Evolutionary conservation across 2,329 filamentous ascomycete genomes (phyloP), one percentile per base, ranked within the genome.

Genomic region (Aspergillus tubingensis): DNA sequence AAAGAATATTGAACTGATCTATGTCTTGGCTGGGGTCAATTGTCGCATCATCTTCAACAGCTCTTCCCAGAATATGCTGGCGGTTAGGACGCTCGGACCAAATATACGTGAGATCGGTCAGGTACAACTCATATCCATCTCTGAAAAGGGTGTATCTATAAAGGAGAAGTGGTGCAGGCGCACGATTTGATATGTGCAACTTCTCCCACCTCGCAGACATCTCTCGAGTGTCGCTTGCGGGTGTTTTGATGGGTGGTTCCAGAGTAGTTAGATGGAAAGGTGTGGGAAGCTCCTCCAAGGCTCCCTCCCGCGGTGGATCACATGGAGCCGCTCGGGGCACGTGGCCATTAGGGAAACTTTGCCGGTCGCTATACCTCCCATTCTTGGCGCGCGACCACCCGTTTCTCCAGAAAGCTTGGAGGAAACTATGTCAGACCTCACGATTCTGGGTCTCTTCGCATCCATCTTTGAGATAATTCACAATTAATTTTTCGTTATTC

Each of bases 11-110:
- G 59, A 85, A 79, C 67, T 88, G 86, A n/a, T 80, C 75, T 6
- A 76, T 69, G 62, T 83, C 83, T 71, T 85, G 82, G 65, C 80
- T 83, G 2, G 86, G 84, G 70, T 88, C 86, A 60, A 88, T 87
- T 19, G 82, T 85, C 15, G 84, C 82, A 47, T 79, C 77, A 54
- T 78, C 72, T 11, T 80, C 70, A 19, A 78, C 73, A 6, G 85
- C 84, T 65, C 81, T 77, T 21, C 74, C 67, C 23, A 84, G 67
- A 36, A 88, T 82, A 11, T 78, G 74, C 41, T 74, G 67, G 43
- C 77, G 73, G 53, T 76, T 74, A 44, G 86, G 66, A 17, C 70
- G 73, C 69, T 86, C 83, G 27, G 77, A 76, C 86, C 86, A 88
- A 21, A 88, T 75, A 61, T 81, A 77, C 63, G 79, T 82, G 41